phyloP scores from a whole-genome alignment of 768 basidiomycete genomes.

The Pulveroboletus ravenelii region DNA sequence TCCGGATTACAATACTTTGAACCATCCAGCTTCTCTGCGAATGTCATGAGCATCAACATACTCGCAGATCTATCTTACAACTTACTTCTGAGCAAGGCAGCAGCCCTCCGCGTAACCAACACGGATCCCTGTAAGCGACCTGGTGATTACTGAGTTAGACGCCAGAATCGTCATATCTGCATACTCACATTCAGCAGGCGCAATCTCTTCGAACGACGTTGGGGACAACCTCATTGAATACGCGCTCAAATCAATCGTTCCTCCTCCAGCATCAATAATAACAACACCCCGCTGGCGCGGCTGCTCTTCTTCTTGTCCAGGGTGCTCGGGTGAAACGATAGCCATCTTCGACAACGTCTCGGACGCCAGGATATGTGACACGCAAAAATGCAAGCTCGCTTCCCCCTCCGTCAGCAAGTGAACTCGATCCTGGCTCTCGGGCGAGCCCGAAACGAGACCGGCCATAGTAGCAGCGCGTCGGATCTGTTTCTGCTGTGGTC shows the following conservation, averaged over 20 bases:
- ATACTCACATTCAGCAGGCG: conserved; percentile 32
- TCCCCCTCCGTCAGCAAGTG: conserved; percentile 63
- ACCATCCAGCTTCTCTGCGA: conserved; percentile 26
- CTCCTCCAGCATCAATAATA: conserved; percentile 50
- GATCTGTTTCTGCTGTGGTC: conserved; percentile 52
- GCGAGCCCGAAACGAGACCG: conserved; percentile 42
- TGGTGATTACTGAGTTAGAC: conserved; percentile 11
- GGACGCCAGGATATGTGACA: conserved; percentile 41
- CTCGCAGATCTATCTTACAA: background rate
- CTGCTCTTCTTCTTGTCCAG: conserved; percentile 16
- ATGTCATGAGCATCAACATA: background rate
- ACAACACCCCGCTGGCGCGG: conserved; percentile 34
- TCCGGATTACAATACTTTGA: conserved; percentile 31
- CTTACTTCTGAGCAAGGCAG: conserved; percentile 27
- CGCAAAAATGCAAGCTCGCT: conserved; percentile 55
- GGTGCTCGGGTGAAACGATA: conserved; percentile 15
- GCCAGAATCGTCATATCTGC: background rate
- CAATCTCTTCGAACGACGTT: conserved; percentile 37
- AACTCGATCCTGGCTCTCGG: conserved; percentile 38
- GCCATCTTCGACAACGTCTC: conserved; percentile 23
- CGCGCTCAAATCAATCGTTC: conserved; percentile 41
- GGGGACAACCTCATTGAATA: conserved; percentile 38
- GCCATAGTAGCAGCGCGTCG: conserved; percentile 49
- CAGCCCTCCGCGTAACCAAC: conserved; percentile 34
- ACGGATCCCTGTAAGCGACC: conserved; percentile 41